A percentile compares a stretch with the other conserved stretches of the same genome.
These are phyloP conservation scores for Globisporangium emineosum DNA, from an alignment of 352 stramenopile genomes.

Conservation along the genomic window DNA sequence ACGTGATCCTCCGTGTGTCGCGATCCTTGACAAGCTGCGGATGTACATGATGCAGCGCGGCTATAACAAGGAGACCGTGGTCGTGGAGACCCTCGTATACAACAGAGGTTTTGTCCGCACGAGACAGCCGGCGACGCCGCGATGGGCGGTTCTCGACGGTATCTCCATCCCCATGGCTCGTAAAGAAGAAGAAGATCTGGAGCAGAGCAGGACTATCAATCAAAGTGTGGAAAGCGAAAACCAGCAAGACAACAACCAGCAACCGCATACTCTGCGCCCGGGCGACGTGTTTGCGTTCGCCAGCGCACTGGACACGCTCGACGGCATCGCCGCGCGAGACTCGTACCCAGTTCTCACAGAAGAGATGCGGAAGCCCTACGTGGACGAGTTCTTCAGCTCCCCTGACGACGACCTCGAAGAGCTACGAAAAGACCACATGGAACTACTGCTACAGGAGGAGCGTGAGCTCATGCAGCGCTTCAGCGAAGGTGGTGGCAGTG, in stretches of 20 bases:
- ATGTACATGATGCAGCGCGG: not conserved
- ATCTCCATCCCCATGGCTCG: not conserved
- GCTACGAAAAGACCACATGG: not conserved
- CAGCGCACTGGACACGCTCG: conserved; percentile 8
- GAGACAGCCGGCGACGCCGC: not conserved
- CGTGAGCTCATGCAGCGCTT: conserved; percentile 13
- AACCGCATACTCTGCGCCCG: not conserved
- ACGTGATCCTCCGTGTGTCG: not conserved
- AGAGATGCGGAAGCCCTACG: conserved; percentile 3
- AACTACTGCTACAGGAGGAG: not conserved
- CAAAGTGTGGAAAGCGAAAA: not conserved
- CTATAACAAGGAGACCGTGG: not conserved
- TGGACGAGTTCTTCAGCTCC: conserved; percentile 9
- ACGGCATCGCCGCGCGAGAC: not conserved
- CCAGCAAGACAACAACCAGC: too few relatives aligned
- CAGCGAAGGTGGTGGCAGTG: not conserved
- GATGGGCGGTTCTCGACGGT: conserved; percentile 4
- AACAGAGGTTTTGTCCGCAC: not conserved
- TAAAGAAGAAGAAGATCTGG: not conserved
- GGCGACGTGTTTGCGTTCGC: conserved; percentile 6
- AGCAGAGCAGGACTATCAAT: not conserved
- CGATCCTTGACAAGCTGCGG: conserved; percentile 2
- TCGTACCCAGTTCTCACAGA: not conserved
- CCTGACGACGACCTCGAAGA: conserved; percentile 8
- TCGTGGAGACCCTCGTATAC: not conserved